A percentile compares a stretch with the other conserved stretches of the same genome.
These are phyloP conservation scores for Capsella bursapastoris DNA, from an alignment of 345 rosid species.

Conservation along the genomic window DNA sequence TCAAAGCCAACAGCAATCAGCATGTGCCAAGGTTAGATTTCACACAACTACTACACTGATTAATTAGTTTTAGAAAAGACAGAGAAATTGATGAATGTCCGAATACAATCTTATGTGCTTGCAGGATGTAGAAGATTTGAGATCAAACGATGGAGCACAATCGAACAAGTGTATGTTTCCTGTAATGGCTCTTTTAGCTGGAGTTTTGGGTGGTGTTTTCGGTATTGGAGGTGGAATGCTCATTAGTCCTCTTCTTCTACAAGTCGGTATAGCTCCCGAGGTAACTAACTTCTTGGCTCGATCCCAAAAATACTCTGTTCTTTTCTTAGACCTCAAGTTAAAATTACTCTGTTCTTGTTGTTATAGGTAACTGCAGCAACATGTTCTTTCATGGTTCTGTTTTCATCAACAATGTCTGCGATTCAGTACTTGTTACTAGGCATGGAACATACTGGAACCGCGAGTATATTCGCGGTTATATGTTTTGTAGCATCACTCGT, in stretches of 20 bases:
- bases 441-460: constrained; percentile 60
- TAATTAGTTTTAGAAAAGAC: background rate
- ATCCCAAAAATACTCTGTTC: background rate
- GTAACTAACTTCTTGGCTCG: constrained; percentile 42
- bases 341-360: background rate
- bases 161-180: constrained; percentile 61
- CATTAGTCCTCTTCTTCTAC: constrained; percentile 88
- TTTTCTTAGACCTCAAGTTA: background rate
- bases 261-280: constrained; percentile 76
- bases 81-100: background rate
- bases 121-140: constrained; percentile 52
- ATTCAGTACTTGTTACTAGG: constrained; percentile 68
- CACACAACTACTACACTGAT: background rate
- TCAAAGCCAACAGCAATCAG: constrained; percentile 34
- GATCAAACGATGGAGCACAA: constrained; percentile 34
- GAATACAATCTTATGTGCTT: background rate
- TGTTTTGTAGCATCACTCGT: constrained; percentile 74
- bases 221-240: constrained; percentile 98
- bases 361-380: constrained; percentile 78
- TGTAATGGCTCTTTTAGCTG: constrained; percentile 75
- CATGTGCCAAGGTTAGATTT: constrained; percentile 46
- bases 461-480: constrained; percentile 55
- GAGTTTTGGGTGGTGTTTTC: constrained; percentile 79
- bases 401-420: constrained; percentile 50
- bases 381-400: constrained; percentile 49